Evolutionary conservation across 208 protist species (phyloP), one percentile per base, ranked within the genome.

Genomic region (Jaenimonas drosophilae): DNA sequence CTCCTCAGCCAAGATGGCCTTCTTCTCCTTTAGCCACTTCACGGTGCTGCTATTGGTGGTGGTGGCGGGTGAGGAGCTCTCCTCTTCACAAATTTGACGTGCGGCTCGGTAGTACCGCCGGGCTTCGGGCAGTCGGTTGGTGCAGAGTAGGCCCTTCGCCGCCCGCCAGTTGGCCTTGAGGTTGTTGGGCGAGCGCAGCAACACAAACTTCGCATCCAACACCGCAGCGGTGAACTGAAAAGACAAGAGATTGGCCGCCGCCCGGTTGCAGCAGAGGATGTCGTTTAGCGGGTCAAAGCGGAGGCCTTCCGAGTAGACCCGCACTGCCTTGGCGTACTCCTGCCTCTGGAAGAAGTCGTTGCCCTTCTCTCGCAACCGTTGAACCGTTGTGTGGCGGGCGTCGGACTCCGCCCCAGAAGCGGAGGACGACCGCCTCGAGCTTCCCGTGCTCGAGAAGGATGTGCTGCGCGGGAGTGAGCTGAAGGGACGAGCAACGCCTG

Each of bases 121-220:
- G 21, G 55, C 44, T 31, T 62, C 55, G 20, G 52, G 32, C 14
- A 56, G 19, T 14, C 40, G 54, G 36, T 63, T 58, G 23, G 27
- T 39, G 37, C 54, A 70, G 36, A 91, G 31, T 9, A 70, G 47
- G 19, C 65, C 68, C 59, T 85, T 88, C 11, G 67, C 82, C 4
- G 76, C 72, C 0, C 75, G 65, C 82, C 82, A 91, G 53, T 76
- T 57, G 9, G 77, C 75, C 41, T 80, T 80, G 17, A 69, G 23
- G 48, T 79, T 63, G 1, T 61, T 52, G 21, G 70, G 76, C 23
- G 68, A 60, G 25, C 61, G 39, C 12, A 61, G 36, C 20, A 86
- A 30, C 9, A 82, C 73, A 37, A 61, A 68, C 17, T 69, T 57
- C 54, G 76, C 84, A 47, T 94, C 86, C 36, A 67, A 68, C 19